Evolutionary conservation across 1,284 basidiomycete species (phyloP).

Genomic region (Moesziomyces sp.): DNA sequence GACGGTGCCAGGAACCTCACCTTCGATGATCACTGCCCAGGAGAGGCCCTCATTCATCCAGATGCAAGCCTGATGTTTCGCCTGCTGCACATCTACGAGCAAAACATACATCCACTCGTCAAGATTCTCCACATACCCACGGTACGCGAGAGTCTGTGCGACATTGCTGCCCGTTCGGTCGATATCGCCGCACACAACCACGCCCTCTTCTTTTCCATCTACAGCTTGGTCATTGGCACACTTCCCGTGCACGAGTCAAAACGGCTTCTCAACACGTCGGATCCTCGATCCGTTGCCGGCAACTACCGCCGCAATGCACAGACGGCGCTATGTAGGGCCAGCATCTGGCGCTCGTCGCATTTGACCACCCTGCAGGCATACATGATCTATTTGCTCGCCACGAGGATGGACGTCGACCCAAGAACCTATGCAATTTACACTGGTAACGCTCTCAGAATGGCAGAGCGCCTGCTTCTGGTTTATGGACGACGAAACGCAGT

Average conservation of each 20-base stretch:
- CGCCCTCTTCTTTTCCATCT: slow-evolving; percentile 17
- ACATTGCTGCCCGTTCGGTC: slow-evolving; percentile 5
- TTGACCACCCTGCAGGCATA: slow-evolving; percentile 13
- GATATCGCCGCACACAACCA: neutral
- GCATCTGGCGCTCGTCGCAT: slow-evolving; percentile 8
- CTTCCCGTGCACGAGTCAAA: slow-evolving; percentile 4
- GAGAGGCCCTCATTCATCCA: slow-evolving; percentile 8
- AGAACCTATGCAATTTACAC: slow-evolving; percentile 6
- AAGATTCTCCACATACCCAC: slow-evolving; percentile 16
- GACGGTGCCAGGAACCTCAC: slow-evolving; percentile 10
- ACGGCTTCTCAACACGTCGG: slow-evolving; percentile 5
- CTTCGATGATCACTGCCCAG: slow-evolving; percentile 20
- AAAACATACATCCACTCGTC: slow-evolving; percentile 18
- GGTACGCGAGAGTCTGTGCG: slow-evolving; percentile 12
- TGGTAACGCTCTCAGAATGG: slow-evolving; percentile 10
- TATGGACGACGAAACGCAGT: neutral
- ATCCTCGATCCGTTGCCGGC: neutral
- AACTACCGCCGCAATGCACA: slow-evolving; percentile 10
- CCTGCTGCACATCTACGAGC: slow-evolving; percentile 17
- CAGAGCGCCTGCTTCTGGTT: slow-evolving; percentile 2
- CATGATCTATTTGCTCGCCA: slow-evolving; percentile 16
- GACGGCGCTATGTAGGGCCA: slow-evolving; percentile 14
- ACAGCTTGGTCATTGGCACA: slow-evolving; percentile 2
- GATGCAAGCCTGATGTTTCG: slow-evolving; percentile 23
- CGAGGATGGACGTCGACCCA: slow-evolving; percentile 14